These are phyloP conservation scores for Aspergillus pseudonomiae DNA, from an alignment of 2,329 filamentous ascomycete genomes.

Conservation along the genomic window DNA sequence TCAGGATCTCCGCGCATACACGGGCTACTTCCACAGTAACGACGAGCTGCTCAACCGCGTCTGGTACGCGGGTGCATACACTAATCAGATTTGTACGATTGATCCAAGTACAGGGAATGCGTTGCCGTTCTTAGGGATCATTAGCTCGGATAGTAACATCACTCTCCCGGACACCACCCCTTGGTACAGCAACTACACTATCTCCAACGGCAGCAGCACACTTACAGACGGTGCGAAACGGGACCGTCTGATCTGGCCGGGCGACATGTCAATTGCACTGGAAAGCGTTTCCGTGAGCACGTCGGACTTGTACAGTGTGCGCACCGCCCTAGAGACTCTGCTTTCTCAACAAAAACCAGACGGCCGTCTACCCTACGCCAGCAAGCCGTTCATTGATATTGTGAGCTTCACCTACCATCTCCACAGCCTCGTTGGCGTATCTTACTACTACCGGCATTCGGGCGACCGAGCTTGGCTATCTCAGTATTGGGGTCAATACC, in stretches of 20 bases:
- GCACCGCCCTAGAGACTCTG: slow-evolving; percentile 53
- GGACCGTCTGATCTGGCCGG: slow-evolving; percentile 59
- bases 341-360: slow-evolving; percentile 50
- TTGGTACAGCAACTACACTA: slow-evolving; percentile 37
- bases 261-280: slow-evolving; percentile 62
- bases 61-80: slow-evolving; percentile 60
- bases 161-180: slow-evolving; percentile 20
- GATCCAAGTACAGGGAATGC: slow-evolving; percentile 30
- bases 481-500: slow-evolving; percentile 48
- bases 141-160: slow-evolving; percentile 14
- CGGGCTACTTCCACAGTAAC: slow-evolving; percentile 55
- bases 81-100: slow-evolving; percentile 41
- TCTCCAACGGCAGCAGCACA: slow-evolving; percentile 35
- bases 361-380: slow-evolving; percentile 56
- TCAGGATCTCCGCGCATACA: slow-evolving; percentile 50
- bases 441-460: slow-evolving; percentile 50
- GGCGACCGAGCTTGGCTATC: slow-evolving; percentile 45
- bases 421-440: slow-evolving; percentile 51
- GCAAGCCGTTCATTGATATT: slow-evolving; percentile 44
- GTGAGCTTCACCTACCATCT: slow-evolving; percentile 60
- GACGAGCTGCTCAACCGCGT: slow-evolving; percentile 57
- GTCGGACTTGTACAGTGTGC: slow-evolving; percentile 54
- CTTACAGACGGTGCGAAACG: slow-evolving; percentile 47
- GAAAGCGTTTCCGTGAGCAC: slow-evolving; percentile 59
- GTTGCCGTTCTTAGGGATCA: slow-evolving; percentile 11